Base-by-base conservation (phyloP, 768 basidiomycete genomes). In the Kwoniella europaea region DNA sequence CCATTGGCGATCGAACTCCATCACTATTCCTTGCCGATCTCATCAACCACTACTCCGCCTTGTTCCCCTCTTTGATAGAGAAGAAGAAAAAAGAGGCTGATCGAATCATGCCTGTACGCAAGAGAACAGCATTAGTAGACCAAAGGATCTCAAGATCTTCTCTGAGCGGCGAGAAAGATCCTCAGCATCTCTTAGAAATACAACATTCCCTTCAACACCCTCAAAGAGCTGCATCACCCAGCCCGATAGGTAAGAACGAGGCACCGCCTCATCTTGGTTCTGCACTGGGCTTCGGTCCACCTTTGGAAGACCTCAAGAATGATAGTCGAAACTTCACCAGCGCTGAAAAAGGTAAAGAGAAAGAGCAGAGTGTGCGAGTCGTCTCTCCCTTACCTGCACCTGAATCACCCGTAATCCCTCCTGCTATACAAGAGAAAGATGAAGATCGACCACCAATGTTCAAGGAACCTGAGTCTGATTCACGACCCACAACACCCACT, bases 1-100 rank as follows among this genome's bases (percentile, higher is more conserved):
- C 94, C 3, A 90, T 98, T 71, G 93, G 96, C 82, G 94, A 94
- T 81, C 91, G 93, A 91, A 96, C 85, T 89, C 93, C 63, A 88
- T 79, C 91, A 16, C 84, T 92, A 55, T 85, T 98, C 71, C 91
- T 97, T 83, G 88, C 93, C 43, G 94, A 96, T 79, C 87, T 98
- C 1, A 74, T 98, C 74, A 90, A 88, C 69, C 87, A 91, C 73
- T 92, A 94, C 77, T 86, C 86, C 15, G 87, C 85, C 2, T 86
- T 96, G 53, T 85, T 98, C 53, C 93, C 94, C 0, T 89, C 91
- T 0, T 90, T 92, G 0, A 90, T 98, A 66, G 87, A 88, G 58
- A 90, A 88, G 79, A 96, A 95, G 86, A 92, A 91, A 77, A 89
- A 90, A 24, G 93, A 95, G 77, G 90, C 92, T 0, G 93, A 92